Conservation (phyloP, 768 basidiomycete species). For the Russula virescens region DNA sequence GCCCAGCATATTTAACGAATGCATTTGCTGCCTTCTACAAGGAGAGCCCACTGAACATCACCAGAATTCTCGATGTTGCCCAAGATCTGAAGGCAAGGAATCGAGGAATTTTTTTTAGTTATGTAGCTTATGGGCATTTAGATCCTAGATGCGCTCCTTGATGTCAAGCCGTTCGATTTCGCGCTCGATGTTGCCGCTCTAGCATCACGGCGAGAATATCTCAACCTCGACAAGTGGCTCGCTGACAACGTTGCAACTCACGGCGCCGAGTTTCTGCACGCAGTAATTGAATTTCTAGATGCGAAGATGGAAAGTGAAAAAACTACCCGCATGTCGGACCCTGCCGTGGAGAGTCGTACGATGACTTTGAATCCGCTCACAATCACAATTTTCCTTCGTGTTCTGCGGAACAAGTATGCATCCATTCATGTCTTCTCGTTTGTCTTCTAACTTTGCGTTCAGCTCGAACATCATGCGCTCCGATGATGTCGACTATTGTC, state of each 20-base stretch:
- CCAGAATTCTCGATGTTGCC: slow-evolving; percentile 89
- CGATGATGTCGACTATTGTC: slow-evolving; percentile 77
- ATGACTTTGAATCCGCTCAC: slow-evolving; percentile 85
- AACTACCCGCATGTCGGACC: slow-evolving; percentile 65
- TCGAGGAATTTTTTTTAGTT: not conserved
- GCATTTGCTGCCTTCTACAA: slow-evolving; percentile 91
- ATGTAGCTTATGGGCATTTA: slow-evolving; percentile 28
- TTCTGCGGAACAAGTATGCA: slow-evolving; percentile 76
- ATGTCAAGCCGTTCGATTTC: slow-evolving; percentile 83
- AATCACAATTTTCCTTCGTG: slow-evolving; percentile 87
- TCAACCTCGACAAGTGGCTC: slow-evolving; percentile 97
- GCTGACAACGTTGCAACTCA: slow-evolving; percentile 79
- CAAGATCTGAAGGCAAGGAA: slow-evolving; percentile 81
- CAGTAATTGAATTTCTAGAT: slow-evolving; percentile 84
- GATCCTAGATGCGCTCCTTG: slow-evolving; percentile 90
- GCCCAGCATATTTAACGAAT: slow-evolving; percentile 77
- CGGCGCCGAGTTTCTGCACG: slow-evolving; percentile 79
- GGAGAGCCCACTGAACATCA: slow-evolving; percentile 89
- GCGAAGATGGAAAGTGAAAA: slow-evolving; percentile 93
- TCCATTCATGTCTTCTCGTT: not conserved
- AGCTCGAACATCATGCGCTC: slow-evolving; percentile 72
- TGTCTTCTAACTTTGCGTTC: slow-evolving; percentile 11
- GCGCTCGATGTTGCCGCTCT: slow-evolving; percentile 91
- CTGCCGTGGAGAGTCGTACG: slow-evolving; percentile 69
- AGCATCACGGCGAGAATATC: slow-evolving; percentile 86